phyloP scores from a whole-genome alignment of 768 basidiomycete species.

The Pleurotus cornucopiae region DNA sequence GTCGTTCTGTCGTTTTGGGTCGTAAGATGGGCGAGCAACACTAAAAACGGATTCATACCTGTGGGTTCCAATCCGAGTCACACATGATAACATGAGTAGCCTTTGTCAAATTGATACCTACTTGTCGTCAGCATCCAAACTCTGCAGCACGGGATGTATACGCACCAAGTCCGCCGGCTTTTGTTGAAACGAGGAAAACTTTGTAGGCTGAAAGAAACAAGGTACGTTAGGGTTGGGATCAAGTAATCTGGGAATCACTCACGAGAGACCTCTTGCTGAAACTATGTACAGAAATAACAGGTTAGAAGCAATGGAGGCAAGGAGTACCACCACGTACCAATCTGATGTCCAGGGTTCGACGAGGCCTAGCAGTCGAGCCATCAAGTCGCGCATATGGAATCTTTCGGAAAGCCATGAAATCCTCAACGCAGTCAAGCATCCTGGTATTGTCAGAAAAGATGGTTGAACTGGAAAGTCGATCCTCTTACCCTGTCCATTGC shows the following conservation, averaged over 20 bases:
- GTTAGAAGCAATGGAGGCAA: neutral
- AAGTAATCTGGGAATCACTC: slow-evolving; percentile 14
- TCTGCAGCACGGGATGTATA: slow-evolving; percentile 16
- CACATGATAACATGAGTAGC: slow-evolving; percentile 80
- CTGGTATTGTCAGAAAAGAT: slow-evolving; percentile 22
- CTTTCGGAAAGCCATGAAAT: slow-evolving; percentile 55
- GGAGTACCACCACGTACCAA: slow-evolving; percentile 30
- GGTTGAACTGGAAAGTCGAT: neutral
- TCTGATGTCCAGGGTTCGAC: slow-evolving; percentile 54
- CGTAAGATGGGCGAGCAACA: too few relatives aligned
- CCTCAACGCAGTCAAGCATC: slow-evolving; percentile 68
- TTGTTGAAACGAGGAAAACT: slow-evolving; percentile 67
- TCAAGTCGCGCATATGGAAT: slow-evolving; percentile 62
- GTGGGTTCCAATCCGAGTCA: slow-evolving; percentile 64
- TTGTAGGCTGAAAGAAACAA: slow-evolving; percentile 41
- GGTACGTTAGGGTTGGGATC: neutral
- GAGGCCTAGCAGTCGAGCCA: slow-evolving; percentile 47
- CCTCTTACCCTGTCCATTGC: slow-evolving; percentile 54
- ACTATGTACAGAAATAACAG: slow-evolving; percentile 24
- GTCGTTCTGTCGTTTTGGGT: slow-evolving; percentile 51
- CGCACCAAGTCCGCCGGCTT: slow-evolving; percentile 66
- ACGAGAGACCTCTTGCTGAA: slow-evolving; percentile 58
- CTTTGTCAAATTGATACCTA: slow-evolving; percentile 80
- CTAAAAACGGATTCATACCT: neutral
- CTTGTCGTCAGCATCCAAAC: slow-evolving; percentile 14